A percentile compares a stretch with the other conserved stretches of the same genome.
phyloP scores from a whole-genome alignment of 148 eudicot genomes.

The Rhododendron molle region DNA sequence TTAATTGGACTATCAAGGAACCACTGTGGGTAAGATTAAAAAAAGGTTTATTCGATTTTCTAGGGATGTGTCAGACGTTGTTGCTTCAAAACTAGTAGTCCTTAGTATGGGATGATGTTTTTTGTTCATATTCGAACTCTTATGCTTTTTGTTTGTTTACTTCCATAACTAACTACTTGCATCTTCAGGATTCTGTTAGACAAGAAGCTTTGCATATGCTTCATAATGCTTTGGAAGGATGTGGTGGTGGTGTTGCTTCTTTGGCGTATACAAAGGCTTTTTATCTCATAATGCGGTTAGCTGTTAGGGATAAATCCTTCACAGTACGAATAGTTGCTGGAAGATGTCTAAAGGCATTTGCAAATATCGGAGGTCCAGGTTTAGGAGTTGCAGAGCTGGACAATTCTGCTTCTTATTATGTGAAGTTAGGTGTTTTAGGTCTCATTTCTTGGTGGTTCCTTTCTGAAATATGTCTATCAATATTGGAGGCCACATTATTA shows the following conservation, averaged over 20 bases:
- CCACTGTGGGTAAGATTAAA: not conserved
- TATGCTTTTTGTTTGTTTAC: not conserved
- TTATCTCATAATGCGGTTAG: conserved; percentile 66
- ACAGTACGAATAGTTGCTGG: conserved; percentile 95
- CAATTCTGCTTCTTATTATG: conserved; percentile 69
- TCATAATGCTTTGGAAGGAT: conserved; percentile 95
- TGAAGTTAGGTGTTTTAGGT: conserved; percentile 49
- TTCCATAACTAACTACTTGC: conserved; percentile 3
- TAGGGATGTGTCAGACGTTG: not conserved
- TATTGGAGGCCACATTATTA: conserved; percentile 23
- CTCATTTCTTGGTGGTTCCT: conserved; percentile 13
- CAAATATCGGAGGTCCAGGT: conserved; percentile 93
- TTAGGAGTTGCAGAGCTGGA: conserved; percentile 87
- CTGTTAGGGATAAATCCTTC: conserved; percentile 76
- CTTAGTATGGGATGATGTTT: not conserved
- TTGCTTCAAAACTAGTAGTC: too few species aligned
- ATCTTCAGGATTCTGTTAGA: conserved; percentile 81
- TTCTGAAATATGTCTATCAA: not conserved
- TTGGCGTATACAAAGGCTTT: conserved; percentile 81
- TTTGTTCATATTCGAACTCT: not conserved
- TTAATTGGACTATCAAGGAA: not conserved
- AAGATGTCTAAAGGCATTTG: conserved; percentile 89
- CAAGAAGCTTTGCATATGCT: conserved; percentile 93
- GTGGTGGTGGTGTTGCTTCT: conserved; percentile 68
- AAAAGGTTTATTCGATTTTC: not conserved